phyloP scores from a whole-genome alignment of 2,329 filamentous ascomycete species.

The Septoria petroselini region DNA sequence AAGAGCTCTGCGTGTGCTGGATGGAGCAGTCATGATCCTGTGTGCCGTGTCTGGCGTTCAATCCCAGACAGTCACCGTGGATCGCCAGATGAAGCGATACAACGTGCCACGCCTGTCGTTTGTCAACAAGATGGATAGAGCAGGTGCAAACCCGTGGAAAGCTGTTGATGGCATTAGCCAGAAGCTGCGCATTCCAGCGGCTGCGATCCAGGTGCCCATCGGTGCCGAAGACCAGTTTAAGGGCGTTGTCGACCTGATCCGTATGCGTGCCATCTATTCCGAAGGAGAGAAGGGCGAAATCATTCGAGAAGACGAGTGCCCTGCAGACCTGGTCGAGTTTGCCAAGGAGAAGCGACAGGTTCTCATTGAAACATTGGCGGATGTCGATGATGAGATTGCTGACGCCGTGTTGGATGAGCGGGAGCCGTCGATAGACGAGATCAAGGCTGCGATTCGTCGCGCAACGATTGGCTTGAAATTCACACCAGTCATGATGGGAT shows the following conservation, averaged over 20 bases:
- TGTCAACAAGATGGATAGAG: slow-evolving; percentile 99
- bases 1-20: slow-evolving; percentile 86
- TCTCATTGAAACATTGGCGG: slow-evolving; percentile 90
- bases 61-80: slow-evolving; percentile 95
- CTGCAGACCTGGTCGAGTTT: slow-evolving; percentile 70
- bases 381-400: slow-evolving; percentile 96
- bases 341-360: slow-evolving; percentile 78
- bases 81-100: slow-evolving; percentile 98
- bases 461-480: slow-evolving; percentile 89
- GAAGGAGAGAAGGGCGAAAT: slow-evolving; percentile 76
- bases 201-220: slow-evolving; percentile 91
- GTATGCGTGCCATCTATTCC: slow-evolving; percentile 91
- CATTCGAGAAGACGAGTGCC: slow-evolving; percentile 76
- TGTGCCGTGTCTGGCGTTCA: slow-evolving; percentile 97
- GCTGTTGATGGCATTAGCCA: slow-evolving; percentile 95
- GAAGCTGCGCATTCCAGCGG: slow-evolving; percentile 89
- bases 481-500: slow-evolving; percentile 93
- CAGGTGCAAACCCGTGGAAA: slow-evolving; percentile 97
- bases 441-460: slow-evolving; percentile 87
- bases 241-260: slow-evolving; percentile 87
- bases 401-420: slow-evolving; percentile 89
- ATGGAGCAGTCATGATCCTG: slow-evolving; percentile 97
- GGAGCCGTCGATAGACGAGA: slow-evolving; percentile 73
- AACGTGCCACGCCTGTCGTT: slow-evolving; percentile 94
- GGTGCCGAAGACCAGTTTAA: slow-evolving; percentile 87